A percentile compares a stretch with the other conserved stretches of the same genome.
These are phyloP conservation scores for Bimuria novae-zelandiae DNA, from an alignment of 2,329 filamentous ascomycete genomes.

Conservation along the genomic window DNA sequence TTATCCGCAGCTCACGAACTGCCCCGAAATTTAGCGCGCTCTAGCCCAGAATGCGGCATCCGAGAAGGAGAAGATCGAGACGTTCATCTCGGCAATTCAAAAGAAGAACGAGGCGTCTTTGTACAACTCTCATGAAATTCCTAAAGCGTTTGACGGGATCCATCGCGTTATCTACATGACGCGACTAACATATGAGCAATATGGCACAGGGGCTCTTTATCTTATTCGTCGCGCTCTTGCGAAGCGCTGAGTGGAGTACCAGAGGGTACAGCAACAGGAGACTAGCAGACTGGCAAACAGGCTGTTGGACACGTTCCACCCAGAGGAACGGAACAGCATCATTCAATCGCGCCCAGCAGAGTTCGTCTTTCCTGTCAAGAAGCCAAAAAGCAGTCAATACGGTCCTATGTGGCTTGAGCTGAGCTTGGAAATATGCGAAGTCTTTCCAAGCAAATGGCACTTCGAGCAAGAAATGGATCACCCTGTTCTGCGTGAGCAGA, in stretches of 20 bases:
- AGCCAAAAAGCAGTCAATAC: not conserved
- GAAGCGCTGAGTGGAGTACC: not conserved
- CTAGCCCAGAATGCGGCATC: too few relatives aligned
- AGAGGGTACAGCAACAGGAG: not conserved
- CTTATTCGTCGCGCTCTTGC: not conserved
- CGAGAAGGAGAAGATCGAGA: not conserved
- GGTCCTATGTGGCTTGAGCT: not conserved
- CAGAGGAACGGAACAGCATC: not conserved
- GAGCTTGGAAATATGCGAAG: not conserved
- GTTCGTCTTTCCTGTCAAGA: not conserved
- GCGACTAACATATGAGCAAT: slow-evolving; percentile 14
- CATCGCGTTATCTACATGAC: slow-evolving; percentile 2
- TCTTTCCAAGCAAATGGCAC: not conserved
- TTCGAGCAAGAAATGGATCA: too few relatives aligned
- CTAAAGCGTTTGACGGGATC: not conserved
- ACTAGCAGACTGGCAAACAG: not conserved
- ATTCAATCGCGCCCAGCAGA: not conserved
- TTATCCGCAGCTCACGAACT: not conserved
- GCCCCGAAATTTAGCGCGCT: too few relatives aligned
- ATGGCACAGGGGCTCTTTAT: not conserved
- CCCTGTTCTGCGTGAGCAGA: not conserved
- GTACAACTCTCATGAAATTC: not conserved
- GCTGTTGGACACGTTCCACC: not conserved
- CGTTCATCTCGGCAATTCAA: not conserved
- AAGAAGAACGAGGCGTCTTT: not conserved